phyloP scores from a whole-genome alignment of 1,284 basidiomycete genomes.

The Cutaneotrichosporon daszewskae region DNA sequence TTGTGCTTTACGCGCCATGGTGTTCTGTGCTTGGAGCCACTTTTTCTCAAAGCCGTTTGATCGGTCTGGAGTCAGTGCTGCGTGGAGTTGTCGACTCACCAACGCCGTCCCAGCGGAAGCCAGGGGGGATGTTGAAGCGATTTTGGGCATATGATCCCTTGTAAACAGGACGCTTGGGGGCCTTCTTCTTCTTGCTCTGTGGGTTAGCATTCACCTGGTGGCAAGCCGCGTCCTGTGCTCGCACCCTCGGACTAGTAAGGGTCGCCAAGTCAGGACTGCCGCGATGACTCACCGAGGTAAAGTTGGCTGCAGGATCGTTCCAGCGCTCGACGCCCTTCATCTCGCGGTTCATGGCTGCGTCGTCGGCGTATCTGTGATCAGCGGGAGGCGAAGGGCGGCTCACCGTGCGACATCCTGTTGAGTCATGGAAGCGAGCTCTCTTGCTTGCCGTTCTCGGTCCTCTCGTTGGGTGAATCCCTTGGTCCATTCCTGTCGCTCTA shows the following conservation, averaged over 20 bases:
- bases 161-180: constrained; percentile 78
- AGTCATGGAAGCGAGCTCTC: constrained; percentile 63
- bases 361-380: constrained; percentile 61
- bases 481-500: constrained; percentile 91
- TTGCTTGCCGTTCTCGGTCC: constrained; percentile 60
- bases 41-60: constrained; percentile 94
- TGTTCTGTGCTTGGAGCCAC: constrained; percentile 73
- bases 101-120: constrained; percentile 95
- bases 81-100: constrained; percentile 54
- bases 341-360: constrained; percentile 76
- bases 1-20: constrained; percentile 59
- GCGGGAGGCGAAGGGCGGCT: constrained; percentile 13
- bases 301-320: constrained; percentile 93
- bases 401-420: constrained; percentile 64
- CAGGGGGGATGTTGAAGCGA: constrained; percentile 88
- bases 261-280: background rate
- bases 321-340: constrained; percentile 72
- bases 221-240: too few relatives aligned
- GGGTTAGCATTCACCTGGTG: constrained; percentile 11
- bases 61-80: constrained; percentile 57
- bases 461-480: constrained; percentile 86
- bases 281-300: constrained; percentile 69
- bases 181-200: constrained; percentile 59
- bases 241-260: too few relatives aligned
- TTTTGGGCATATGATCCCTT: constrained; percentile 87